Conservation (phyloP, 129 eudicot genomes). For the Apium graveolens region DNA sequence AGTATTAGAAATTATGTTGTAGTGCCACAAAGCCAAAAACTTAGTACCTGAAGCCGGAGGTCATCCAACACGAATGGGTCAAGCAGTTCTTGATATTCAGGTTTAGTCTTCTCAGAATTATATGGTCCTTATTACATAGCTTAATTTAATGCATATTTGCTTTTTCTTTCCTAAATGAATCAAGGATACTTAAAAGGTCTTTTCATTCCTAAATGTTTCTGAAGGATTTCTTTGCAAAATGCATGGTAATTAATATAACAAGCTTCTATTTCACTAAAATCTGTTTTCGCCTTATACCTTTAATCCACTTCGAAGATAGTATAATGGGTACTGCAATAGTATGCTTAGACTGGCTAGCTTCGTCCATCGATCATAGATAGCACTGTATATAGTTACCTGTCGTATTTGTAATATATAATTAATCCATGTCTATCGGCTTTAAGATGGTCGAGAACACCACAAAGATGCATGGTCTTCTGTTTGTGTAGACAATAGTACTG, state of each 20-base stretch:
- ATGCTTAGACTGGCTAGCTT: neutral
- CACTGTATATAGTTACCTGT: neutral
- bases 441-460: neutral
- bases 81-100: conserved; percentile 98
- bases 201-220: neutral
- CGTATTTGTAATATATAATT: neutral
- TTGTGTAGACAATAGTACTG: neutral
- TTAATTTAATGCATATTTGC: no score
- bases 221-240: neutral
- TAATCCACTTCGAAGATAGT: neutral
- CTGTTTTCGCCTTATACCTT: neutral
- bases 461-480: neutral
- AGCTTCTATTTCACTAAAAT: neutral
- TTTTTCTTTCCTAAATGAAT: neutral
- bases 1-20: conserved; percentile 18
- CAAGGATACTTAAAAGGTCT: neutral
- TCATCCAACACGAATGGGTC: conserved; percentile 90
- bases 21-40: conserved; percentile 99
- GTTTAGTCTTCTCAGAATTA: conserved; percentile 34
- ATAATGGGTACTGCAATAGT: neutral
- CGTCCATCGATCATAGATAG: neutral
- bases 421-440: neutral
- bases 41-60: conserved; percentile 98
- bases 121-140: neutral
- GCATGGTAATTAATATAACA: neutral